Percentiles rank a stretch among this genome's conserved stretches.
Evolutionary conservation across 2,329 filamentous ascomycete species (phyloP).

Genomic region (Pezizomycotina sp.): DNA sequence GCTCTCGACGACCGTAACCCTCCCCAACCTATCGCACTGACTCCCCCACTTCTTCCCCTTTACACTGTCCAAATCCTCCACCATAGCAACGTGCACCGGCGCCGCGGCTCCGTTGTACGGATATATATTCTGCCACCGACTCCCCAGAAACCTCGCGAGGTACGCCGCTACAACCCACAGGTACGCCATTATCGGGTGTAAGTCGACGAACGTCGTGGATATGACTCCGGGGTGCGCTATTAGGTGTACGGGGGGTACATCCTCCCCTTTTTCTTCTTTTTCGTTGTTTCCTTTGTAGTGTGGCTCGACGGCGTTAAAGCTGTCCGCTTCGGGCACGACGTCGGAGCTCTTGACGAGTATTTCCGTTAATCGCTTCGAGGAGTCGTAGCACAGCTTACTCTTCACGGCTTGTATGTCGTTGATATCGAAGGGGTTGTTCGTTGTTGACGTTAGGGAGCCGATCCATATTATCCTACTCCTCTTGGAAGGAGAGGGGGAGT

Average conservation of each 20-base stretch:
- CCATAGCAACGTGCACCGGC: slow-evolving; percentile 61
- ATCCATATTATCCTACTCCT: slow-evolving; percentile 67
- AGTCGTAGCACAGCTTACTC: slow-evolving; percentile 56
- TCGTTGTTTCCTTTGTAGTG: slow-evolving; percentile 26
- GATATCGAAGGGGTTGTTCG: slow-evolving; percentile 39
- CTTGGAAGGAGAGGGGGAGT: slow-evolving; percentile 31
- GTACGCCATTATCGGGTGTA: slow-evolving; percentile 52
- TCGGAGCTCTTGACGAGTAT: slow-evolving; percentile 57
- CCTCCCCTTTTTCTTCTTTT: slow-evolving; percentile 27
- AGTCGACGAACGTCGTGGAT: slow-evolving; percentile 61
- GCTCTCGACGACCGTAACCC: too few relatives aligned
- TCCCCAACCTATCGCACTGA: too few relatives aligned
- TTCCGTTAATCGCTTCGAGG: slow-evolving; percentile 74
- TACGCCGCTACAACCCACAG: slow-evolving; percentile 53
- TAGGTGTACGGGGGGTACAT: slow-evolving; percentile 43
- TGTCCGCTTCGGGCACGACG: slow-evolving; percentile 46
- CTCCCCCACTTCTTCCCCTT: slow-evolving; percentile 59
- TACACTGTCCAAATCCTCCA: slow-evolving; percentile 43
- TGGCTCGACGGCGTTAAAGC: slow-evolving; percentile 43
- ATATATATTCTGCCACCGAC: slow-evolving; percentile 70
- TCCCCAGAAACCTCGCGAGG: slow-evolving; percentile 60
- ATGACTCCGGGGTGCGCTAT: slow-evolving; percentile 72
- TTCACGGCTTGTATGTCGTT: slow-evolving; percentile 62
- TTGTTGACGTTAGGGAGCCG: slow-evolving; percentile 41
- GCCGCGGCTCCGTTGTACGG: slow-evolving; percentile 62